Conservation (phyloP, 331 rosid genomes). For the Stylosanthes scabra region DNA sequence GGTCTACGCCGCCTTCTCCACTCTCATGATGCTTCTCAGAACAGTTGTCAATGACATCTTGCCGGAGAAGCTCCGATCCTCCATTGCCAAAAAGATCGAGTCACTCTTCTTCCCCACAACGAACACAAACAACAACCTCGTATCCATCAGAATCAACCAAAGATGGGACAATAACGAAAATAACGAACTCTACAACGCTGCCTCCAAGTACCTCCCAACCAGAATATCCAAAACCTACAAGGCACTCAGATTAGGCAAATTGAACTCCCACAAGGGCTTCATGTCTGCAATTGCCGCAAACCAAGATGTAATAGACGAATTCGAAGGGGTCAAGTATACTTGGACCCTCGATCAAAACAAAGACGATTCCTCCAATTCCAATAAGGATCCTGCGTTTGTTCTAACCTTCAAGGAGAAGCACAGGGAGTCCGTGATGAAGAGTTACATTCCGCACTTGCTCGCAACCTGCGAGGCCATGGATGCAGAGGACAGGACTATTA, state of each 20-base stretch:
- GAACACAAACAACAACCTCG: not conserved
- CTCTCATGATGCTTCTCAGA: constrained; percentile 41
- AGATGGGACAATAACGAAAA: not conserved
- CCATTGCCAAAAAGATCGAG: constrained; percentile 14
- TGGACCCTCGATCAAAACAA: constrained; percentile 23
- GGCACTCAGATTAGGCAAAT: constrained; percentile 31
- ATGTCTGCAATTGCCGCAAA: not conserved
- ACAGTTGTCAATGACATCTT: constrained; percentile 43
- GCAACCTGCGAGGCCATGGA: constrained; percentile 12
- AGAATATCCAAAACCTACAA: constrained; percentile 20
- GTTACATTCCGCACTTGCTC: constrained; percentile 40
- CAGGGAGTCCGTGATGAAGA: constrained; percentile 12
- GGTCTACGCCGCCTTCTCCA: constrained; percentile 41
- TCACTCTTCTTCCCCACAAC: constrained; percentile 12
- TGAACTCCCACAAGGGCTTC: not conserved
- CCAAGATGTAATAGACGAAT: constrained; percentile 38
- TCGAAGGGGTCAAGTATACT: constrained; percentile 29
- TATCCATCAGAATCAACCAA: constrained; percentile 10
- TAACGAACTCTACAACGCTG: constrained; percentile 33
- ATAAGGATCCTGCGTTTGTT: not conserved
- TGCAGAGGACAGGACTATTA: constrained; percentile 6
- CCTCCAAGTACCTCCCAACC: constrained; percentile 28
- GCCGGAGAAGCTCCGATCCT: constrained; percentile 8
- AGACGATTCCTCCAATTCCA: not conserved
- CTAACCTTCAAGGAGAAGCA: constrained; percentile 36